Evolutionary conservation across 805 yeast species (phyloP).

Genomic region (Pichia phayaonensis): DNA sequence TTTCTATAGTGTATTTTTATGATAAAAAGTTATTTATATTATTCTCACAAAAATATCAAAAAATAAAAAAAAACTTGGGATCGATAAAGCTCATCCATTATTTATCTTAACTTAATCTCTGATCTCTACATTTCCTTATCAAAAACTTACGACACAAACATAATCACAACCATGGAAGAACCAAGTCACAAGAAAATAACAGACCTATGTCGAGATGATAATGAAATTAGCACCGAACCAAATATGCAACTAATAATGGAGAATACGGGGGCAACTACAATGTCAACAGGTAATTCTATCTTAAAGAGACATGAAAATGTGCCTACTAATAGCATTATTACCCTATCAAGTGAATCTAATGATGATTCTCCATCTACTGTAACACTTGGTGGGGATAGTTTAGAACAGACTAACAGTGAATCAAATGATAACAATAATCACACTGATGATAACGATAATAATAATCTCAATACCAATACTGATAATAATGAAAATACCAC

Average conservation of each 20-base stretch:
- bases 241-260: background rate
- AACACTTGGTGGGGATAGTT: background rate
- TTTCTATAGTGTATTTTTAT: background rate
- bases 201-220: background rate
- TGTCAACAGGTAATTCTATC: background rate
- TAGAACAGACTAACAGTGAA: background rate
- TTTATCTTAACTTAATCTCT: too few species aligned
- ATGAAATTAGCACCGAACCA: background rate
- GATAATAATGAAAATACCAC: background rate
- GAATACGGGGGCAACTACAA: background rate
- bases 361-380: background rate
- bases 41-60: background rate
- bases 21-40: too few species aligned
- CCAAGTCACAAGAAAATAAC: background rate
- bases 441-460: background rate
- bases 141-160: background rate
- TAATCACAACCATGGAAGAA: background rate
- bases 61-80: too few species aligned
- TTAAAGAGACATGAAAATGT: background rate
- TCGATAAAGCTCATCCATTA: background rate
- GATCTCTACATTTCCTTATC: background rate
- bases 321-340: background rate
- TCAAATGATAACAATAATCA: background rate
- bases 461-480: background rate
- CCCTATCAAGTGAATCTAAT: background rate